Base-by-base conservation (phyloP, 129 eudicot genomes). In the Kitagawia praeruptora region DNA sequence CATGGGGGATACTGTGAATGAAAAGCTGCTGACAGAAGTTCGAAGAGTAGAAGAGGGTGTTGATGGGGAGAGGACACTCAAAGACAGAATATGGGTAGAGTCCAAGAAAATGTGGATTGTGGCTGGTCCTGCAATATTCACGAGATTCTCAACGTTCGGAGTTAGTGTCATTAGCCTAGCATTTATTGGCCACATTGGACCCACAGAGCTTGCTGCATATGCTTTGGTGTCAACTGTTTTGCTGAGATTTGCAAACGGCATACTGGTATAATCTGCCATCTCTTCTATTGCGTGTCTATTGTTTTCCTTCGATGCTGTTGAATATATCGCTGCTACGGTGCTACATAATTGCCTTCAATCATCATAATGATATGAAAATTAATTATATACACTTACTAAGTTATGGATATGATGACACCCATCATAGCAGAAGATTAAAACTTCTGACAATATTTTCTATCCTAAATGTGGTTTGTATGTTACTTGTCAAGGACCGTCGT, bases 121-220 rank as follows among this genome's bases (percentile, higher is more conserved):
- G 40, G 90, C 90, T 42, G 86, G 76, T 7, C 90, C 90, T 34
- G 90, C 88, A 34, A 87, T 87, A 8, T 82, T 84, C 78, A 80
- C 87, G 0, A 80, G 86, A 78, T 53, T 82, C 18, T 79, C 90
- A 0, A 84, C 88, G 1, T 84, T 84, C n/a, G 87, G 90, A 3
- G 66, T 77, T 49, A 47, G 1, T 40, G 79, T 87, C 1, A 87
- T 87, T 44, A 78, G 76, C 75, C 88, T 77, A 41, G 86, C 88
- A 64, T 87, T 87, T 75, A 69, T 84, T 3, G 90, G 90, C 18
- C 90, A 87, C 53, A 82, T 87, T 77, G 86, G 90, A 41, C 14
- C 88, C 27, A 84, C 83, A 8, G 84, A 87, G 61, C 86, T 87
- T 67, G 88, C 90, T 74, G 90, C 86, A 15, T 87, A 76, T 56